Evolutionary conservation across 2,329 filamentous ascomycete genomes (phyloP).

Genomic region (Fusarium decemcellulare): DNA sequence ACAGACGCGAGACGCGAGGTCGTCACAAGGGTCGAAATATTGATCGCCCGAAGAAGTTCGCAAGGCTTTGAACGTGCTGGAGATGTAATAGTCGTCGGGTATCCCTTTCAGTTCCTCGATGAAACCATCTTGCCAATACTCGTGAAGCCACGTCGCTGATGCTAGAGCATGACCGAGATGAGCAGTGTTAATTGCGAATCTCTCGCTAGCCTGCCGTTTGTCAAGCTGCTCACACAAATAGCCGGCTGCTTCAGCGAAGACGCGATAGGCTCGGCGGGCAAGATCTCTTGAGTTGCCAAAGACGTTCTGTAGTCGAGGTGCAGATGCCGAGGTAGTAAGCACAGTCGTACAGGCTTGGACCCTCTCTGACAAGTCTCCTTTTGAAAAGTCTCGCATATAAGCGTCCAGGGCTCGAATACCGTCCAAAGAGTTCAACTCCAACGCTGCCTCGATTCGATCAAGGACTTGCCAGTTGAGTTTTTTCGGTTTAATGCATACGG

Average conservation of each 20-base stretch:
- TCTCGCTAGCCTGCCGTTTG: constrained; percentile 9
- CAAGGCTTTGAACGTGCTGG: constrained; percentile 13
- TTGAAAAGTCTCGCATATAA: background rate
- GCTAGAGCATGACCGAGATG: constrained; percentile 18
- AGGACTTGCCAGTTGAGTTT: constrained; percentile 14
- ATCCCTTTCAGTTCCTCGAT: constrained; percentile 13
- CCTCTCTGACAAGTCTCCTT: constrained; percentile 1
- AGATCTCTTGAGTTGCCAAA: constrained; percentile 16
- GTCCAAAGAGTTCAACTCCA: constrained; percentile 5
- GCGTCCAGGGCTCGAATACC: background rate
- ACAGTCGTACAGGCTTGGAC: constrained; percentile 9
- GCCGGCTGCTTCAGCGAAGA: constrained; percentile 3
- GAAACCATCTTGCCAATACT: constrained; percentile 13
- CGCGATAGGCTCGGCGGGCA: constrained; percentile 3
- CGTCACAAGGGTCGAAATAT: constrained; percentile 5
- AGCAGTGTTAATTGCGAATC: constrained; percentile 13
- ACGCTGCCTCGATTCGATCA: constrained; percentile 11
- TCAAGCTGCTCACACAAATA: constrained; percentile 10
- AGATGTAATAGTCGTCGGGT: constrained; percentile 15
- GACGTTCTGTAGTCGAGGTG: constrained; percentile 11
- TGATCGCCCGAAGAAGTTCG: background rate
- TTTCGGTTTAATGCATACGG: constrained; percentile 18
- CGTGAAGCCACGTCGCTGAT: constrained; percentile 24
- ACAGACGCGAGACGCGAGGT: constrained; percentile 17
- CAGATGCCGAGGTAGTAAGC: constrained; percentile 1